Evolutionary conservation across 177 flowering plant species (phyloP), one percentile per base, ranked within the genome.

Genomic region (Vitis hybrid): DNA sequence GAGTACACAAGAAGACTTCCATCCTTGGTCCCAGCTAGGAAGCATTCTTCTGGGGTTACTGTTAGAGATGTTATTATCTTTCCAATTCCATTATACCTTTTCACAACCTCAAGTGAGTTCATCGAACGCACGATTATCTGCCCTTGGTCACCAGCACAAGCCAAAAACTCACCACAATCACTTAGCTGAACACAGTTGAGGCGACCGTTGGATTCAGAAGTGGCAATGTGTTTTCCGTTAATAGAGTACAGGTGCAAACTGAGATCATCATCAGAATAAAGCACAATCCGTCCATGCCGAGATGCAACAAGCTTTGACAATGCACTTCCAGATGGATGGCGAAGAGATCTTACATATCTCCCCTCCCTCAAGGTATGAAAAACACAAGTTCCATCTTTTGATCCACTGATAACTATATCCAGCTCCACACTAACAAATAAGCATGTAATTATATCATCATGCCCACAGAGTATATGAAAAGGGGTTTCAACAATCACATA

Each of bases 111-210:
- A 38, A 95, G 93, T 19, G 97, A 86, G 78, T 85, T 84, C 98
- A 95, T 94, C 50, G 97, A 89, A 54, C 99, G 88, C 11, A 95
- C 90, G 72, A 86, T 80, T 69, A 95, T 83, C 73, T 95, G 98
- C 59, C 99, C 99, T 73, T 94, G 98, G 80, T 95, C 99, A 63
- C 99, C 98, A 2, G 97, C 95, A 81, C 97, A 92, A 69, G 87
- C 94, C 75, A 95, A 77, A 78, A 88, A 95, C 76, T 94, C 92
- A 20, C 99, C 99, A 71, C 98, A 94, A 55, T 73, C 66, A 74
- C 99, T 94, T 56, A 95, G 81, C 66, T 94, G 91, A 62, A 95
- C 74, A 79, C 95, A 90, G 76, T 90, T 89, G 66, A 95, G 94
- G 54, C 98, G 93, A 52, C 99, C 97, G 74, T 83, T 90, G 62